Base-by-base conservation (phyloP, 2,329 filamentous ascomycete genomes). In the Penicillium sp. region DNA sequence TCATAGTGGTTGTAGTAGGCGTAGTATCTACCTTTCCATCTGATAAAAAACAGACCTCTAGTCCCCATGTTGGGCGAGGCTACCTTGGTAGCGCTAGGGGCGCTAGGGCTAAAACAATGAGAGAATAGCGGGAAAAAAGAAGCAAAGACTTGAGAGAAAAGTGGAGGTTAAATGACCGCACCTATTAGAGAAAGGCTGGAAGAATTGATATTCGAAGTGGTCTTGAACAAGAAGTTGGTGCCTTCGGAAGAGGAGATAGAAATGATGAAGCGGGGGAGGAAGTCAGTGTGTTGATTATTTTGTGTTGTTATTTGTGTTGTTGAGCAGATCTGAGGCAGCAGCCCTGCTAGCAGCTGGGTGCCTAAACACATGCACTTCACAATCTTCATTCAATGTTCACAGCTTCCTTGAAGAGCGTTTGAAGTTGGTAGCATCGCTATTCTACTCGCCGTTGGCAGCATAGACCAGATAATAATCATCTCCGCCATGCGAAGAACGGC, bases 11-110 rank as follows among this genome's bases (percentile, higher is more conserved):
- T 69, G 44, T 63, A 64, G 55, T 68, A 67, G 56, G 63, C 44
- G 23, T 66, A 68, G 53, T 66, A 69, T 64, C 66, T 63, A 54
- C 66, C 63, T 15, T 57, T 60, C 47, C 62, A 69, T 48, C 65
- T 66, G 35, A 67, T 35, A 48, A 65, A 60, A 44, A 65, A 2
- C 44, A 66, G 58, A 26, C 62, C 66, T 49, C 61, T 60, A 11
- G 63, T 67, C 6, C 64, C 67, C 66, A 69, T 67, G 15, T 44
- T 56, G 38, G 13, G 15, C 13, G 35, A 13, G 3, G 15, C 8
- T 5, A 15, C 31, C 11, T 15, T 41, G 8, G 26, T 26, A 26
- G 26, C 26, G 26, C 2, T 26, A 6, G 26, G 26, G 26, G 26
- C 26, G 26, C 3, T 26, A 26, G 26, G 26, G 26, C 26, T 26